Conservation (phyloP, 2,329 filamentous ascomycete species). For the Diplodia sapinea region DNA sequence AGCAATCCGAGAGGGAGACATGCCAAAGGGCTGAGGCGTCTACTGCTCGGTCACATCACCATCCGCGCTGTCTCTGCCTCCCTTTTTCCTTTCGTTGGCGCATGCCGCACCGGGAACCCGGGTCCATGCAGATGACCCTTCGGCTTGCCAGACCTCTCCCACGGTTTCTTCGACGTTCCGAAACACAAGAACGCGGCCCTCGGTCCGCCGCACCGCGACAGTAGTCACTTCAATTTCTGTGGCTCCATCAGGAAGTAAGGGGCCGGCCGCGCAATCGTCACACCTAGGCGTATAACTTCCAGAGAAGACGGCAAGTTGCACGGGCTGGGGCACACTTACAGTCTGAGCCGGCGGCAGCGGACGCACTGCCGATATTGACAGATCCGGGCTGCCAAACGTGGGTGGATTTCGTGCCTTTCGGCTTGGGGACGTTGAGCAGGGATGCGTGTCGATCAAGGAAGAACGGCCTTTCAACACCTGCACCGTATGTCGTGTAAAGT, state of each 20-base stretch:
- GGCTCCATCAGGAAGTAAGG: neutral
- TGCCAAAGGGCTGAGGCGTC: neutral
- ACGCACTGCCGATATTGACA: neutral
- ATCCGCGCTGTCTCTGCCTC: neutral
- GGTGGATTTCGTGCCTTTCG: neutral
- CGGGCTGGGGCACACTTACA: neutral
- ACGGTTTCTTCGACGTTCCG: neutral
- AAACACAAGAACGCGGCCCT: slow-evolving; percentile 1
- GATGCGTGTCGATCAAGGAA: neutral
- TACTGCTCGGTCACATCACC: neutral
- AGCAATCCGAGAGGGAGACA: neutral
- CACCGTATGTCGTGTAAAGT: neutral
- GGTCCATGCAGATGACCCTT: neutral
- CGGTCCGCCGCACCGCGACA: neutral
- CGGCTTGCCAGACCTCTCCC: neutral
- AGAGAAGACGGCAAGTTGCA: neutral
- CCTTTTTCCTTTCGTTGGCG: neutral
- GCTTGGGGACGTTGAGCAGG: neutral
- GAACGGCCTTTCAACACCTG: neutral
- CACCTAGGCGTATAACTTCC: neutral
- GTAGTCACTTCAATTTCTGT: neutral
- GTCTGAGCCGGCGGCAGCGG: neutral
- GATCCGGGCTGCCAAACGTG: neutral
- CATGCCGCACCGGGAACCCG: neutral
- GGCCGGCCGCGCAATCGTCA: neutral